Evolutionary conservation across 108 stramenopile species (phyloP), one percentile per base, ranked within the genome.

Genomic region (Nannochloropsis gaditana): DNA sequence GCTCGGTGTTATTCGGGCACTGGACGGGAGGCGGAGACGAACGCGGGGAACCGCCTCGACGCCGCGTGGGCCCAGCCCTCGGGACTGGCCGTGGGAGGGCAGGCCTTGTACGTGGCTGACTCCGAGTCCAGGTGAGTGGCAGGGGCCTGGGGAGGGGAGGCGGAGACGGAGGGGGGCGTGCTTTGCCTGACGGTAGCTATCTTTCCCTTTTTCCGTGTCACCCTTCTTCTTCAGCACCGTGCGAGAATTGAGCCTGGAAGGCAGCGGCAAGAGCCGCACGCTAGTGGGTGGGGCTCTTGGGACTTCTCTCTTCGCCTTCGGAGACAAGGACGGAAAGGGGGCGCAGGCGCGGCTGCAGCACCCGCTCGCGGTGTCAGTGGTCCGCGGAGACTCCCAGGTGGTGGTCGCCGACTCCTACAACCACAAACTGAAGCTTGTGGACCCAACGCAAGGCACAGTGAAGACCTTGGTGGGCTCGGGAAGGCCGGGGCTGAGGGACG

Each of bases 11-110:
- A 73, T n/a, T 73, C 59, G 59, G 59, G 59, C 59, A 73, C 59
- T 15, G 59, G 59, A n/a, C 59, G 59, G n/a, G 59, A 73, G 59
- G 59, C 59, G 59, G 59, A 73, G 59, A 73, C 59, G 59, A 73
- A 73, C n/a, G 59, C 59, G 59, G 59, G 59, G 5, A 73, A 73
- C 2, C 59, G 59, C 4, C 2, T 73, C n/a, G 59, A 73, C n/a
- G 59, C 2, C 8, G 59, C 59, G 59, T 73, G 59, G 59, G 59
- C 59, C 19, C 59, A 73, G 59, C 59, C 59, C 19, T 73, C 59
- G n/a, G 59, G 59, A 2, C n/a, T 73, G 59, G 59, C 59, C 59
- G 15, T 73, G 59, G 59, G 59, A n/a, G 59, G 59, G 59, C 3
- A 73, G 59, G 6, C 59, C 19, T n/a, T 73, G 4, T 73, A 73